Evolutionary conservation across 1,284 basidiomycete species (phyloP).

Genomic region (Ustilago xerochloae): DNA sequence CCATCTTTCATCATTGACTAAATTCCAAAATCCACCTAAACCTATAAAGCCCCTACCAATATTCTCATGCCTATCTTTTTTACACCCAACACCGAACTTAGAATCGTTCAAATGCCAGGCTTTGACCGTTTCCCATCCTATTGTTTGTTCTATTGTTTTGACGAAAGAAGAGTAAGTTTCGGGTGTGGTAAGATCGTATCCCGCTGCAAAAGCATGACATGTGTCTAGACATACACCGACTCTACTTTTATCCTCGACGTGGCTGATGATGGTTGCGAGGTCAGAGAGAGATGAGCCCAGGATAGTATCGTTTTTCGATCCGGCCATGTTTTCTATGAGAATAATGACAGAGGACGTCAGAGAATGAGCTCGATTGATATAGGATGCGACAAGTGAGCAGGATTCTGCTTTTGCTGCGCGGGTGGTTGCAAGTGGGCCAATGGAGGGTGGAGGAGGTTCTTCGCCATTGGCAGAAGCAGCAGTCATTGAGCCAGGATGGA

Average conservation of each 20-base stretch:
- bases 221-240: conserved; percentile 88
- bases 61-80: conserved; percentile 84
- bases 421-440: conserved; percentile 71
- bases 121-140: conserved; percentile 79
- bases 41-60: conserved; percentile 82
- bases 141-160: conserved; percentile 75
- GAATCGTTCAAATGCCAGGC: conserved; percentile 86
- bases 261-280: conserved; percentile 76
- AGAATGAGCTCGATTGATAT: conserved; percentile 80
- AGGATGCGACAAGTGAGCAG: conserved; percentile 77
- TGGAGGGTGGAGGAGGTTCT: background rate
- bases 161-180: conserved; percentile 70
- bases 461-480: conserved; percentile 11
- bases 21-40: conserved; percentile 75
- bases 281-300: conserved; percentile 80
- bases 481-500: conserved; percentile 74
- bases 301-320: conserved; percentile 75
- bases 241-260: conserved; percentile 79
- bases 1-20: conserved; percentile 78
- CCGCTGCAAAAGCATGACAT: conserved; percentile 86
- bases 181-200: conserved; percentile 80
- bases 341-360: conserved; percentile 76
- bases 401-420: conserved; percentile 75
- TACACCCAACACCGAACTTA: conserved; percentile 75
- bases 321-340: conserved; percentile 86